Evolutionary conservation across 257 asterid genomes (phyloP).

Genomic region (Solanum rostratum): DNA sequence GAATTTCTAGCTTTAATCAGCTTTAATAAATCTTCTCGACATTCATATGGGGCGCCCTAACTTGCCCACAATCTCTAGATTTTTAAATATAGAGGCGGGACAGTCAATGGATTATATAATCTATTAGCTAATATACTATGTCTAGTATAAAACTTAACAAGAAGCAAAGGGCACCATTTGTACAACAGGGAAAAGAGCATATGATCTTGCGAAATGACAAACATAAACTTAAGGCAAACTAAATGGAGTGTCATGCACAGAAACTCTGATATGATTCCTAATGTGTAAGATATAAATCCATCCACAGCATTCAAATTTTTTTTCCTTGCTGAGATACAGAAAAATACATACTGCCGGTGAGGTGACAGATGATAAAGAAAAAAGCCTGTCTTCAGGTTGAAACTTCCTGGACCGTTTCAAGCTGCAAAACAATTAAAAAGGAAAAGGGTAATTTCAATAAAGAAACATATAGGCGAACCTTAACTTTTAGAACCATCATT

Average conservation of each 20-base stretch:
- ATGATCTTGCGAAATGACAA: neutral
- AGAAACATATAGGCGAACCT: neutral
- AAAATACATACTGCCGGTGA: constrained; percentile 77
- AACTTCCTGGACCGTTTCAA: constrained; percentile 91
- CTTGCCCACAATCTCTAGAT: neutral
- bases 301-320: neutral
- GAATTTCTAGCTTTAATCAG: neutral
- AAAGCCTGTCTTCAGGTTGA: constrained; percentile 96
- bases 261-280: neutral
- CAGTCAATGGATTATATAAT: neutral
- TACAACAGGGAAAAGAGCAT: neutral
- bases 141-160: neutral
- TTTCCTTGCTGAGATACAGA: neutral
- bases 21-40: neutral
- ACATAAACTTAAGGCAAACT: neutral
- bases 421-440: constrained; percentile 28
- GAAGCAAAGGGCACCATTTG: neutral
- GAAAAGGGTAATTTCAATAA: neutral
- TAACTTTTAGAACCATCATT: neutral
- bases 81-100: neutral
- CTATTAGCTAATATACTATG: neutral
- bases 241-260: neutral
- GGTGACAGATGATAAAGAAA: constrained; percentile 85
- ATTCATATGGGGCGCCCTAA: neutral
- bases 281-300: neutral